Percentiles rank a stretch among this genome's conserved stretches.
phyloP scores from a whole-genome alignment of 768 basidiomycete species.

The Tremella fuciformis region DNA sequence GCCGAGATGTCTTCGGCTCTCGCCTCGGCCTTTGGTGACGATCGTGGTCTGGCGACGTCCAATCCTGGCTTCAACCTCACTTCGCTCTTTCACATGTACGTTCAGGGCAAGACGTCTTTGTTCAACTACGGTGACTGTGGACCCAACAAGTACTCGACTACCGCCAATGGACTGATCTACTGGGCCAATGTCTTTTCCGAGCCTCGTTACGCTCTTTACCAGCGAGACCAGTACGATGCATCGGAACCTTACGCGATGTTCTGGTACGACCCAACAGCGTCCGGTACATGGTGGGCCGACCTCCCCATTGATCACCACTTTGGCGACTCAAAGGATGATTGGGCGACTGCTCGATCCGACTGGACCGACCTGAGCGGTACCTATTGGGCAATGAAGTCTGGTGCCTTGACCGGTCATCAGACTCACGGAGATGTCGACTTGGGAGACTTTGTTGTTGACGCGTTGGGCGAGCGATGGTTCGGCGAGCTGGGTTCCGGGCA shows the following conservation, averaged over 20 bases:
- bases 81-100: constrained; percentile 85
- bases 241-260: constrained; percentile 79
- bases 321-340: constrained; percentile 67
- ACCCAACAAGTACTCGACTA: constrained; percentile 91
- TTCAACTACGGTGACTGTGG: constrained; percentile 65
- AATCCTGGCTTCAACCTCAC: constrained; percentile 73
- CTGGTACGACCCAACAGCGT: constrained; percentile 83
- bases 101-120: constrained; percentile 70
- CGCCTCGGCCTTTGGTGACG: constrained; percentile 76
- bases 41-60: constrained; percentile 66
- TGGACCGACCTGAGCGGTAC: constrained; percentile 85
- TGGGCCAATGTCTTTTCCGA: constrained; percentile 68
- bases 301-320: constrained; percentile 80
- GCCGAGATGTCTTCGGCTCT: constrained; percentile 85
- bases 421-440: constrained; percentile 92
- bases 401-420: constrained; percentile 75
- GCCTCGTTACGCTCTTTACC: constrained; percentile 77
- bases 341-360: constrained; percentile 85
- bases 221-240: constrained; percentile 77
- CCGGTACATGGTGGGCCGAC: constrained; percentile 90
- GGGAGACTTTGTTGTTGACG: constrained; percentile 94
- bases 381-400: constrained; percentile 86
- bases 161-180: constrained; percentile 81
- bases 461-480: constrained; percentile 87
- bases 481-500: constrained; percentile 90